Percentiles rank a stretch among this genome's conserved stretches.
These are phyloP conservation scores for Coprinellus aureogranulatus DNA, from an alignment of 768 basidiomycete genomes.

Conservation along the genomic window DNA sequence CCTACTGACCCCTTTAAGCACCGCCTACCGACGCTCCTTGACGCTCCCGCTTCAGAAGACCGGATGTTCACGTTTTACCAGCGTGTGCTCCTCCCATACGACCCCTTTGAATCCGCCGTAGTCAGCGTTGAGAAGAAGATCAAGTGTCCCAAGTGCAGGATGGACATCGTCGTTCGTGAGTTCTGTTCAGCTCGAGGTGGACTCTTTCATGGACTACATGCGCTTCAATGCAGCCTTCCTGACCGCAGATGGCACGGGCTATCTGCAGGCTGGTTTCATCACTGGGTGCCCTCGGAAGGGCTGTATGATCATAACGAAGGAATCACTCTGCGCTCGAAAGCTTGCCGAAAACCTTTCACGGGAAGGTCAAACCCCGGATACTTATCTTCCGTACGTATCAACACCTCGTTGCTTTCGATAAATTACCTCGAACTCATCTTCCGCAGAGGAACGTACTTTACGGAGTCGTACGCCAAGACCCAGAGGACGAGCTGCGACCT, in stretches of 20 bases:
- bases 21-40: background rate
- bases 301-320: slow-evolving; percentile 42
- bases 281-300: slow-evolving; percentile 24
- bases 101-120: background rate
- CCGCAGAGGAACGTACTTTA: no score
- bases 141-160: slow-evolving; percentile 28
- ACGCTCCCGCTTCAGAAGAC: background rate
- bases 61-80: background rate
- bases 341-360: slow-evolving; percentile 39
- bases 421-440: background rate
- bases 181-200: no score
- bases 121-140: background rate
- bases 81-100: background rate
- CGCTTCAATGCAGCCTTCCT: no score
- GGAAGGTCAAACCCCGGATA: slow-evolving; percentile 14
- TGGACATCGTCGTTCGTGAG: slow-evolving; percentile 24
- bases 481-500: no score
- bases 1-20: no score
- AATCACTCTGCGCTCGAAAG: slow-evolving; percentile 40
- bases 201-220: no score
- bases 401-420: no score
- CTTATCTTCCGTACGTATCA: background rate
- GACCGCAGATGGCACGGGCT: slow-evolving; percentile 42
- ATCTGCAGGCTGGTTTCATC: slow-evolving; percentile 42
- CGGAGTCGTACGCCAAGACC: no score